Base-by-base conservation (phyloP, 768 basidiomycete species). In the Mycena floridula region DNA sequence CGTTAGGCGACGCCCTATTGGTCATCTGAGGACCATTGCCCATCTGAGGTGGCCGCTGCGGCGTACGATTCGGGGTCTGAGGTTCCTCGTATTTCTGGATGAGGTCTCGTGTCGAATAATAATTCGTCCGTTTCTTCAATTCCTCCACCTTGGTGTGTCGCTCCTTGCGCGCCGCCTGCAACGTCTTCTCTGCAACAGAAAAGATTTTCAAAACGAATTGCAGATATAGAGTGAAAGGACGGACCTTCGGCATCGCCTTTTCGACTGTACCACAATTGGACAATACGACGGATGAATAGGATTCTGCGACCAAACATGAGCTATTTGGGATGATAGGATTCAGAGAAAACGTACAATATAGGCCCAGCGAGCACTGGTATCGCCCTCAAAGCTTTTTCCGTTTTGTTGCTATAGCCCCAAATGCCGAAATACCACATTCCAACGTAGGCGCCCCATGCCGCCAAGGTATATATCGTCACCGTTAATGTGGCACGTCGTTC, bases 61-160 rank as follows among this genome's bases (percentile, higher is more conserved):
- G 65, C 37, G 52, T 54, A 35, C 11, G 74, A 37, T 76, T 54
- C 12, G 74, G 69, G 2, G 73, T 68, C 9, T 54, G 60, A 1
- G 59, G 48, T 2, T 72, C 58, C 15, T 66, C 47, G 5, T 66
- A 55, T 27, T 87, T 88, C 59, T 95, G 91, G 15, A 99, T 71
- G 37, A 99, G 72, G 54, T 85, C 89, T 42, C 88, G 82, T 23
- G 93, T 99, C 9, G 79, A 80, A 59, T 99, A 90, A 63, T 89
- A 99, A 54, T 97, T 95, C 2, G 94, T 97, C 61, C 89, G 92
- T 69, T 92, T 91, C 74, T 99, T 99, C 53, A 98, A 89, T 53
- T 96, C 94, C 50, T 95, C 92, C 27, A 99, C 77, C 57, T 89
- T 92, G 20, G 74, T 72, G 16, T 89, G 83, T 50, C 94, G 91